A percentile compares a stretch with the other conserved stretches of the same genome.
Evolutionary conservation across 306 rosid genomes (phyloP).

Genomic region (Corylus americana): DNA sequence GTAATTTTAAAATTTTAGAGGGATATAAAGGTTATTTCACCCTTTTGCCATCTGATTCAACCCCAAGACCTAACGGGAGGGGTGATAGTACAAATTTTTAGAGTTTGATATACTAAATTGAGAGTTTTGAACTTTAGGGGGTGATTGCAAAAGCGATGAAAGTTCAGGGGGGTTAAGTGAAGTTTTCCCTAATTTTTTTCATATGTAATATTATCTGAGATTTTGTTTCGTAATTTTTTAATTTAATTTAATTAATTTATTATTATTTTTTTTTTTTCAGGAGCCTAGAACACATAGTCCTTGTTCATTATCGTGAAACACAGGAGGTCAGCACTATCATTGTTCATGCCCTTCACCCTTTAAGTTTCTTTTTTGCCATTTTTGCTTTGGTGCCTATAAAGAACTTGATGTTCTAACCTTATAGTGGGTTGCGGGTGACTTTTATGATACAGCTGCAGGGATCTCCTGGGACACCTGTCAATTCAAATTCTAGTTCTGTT

Average conservation of each 20-base stretch:
- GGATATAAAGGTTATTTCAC: too few relatives aligned
- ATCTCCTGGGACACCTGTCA: constrained; percentile 70
- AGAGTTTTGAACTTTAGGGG: too few relatives aligned
- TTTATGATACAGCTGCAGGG: constrained; percentile 59
- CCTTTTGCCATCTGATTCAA: too few relatives aligned
- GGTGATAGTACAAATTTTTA: too few relatives aligned
- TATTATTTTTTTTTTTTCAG: constrained; percentile 54
- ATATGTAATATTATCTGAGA: constrained; percentile 10
- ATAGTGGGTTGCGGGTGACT: constrained; percentile 27
- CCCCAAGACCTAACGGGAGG: too few relatives aligned
- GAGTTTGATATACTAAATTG: too few relatives aligned
- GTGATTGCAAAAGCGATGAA: too few relatives aligned
- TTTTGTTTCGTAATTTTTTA: constrained; percentile 12
- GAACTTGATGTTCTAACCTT: constrained; percentile 25
- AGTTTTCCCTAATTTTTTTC: too few relatives aligned
- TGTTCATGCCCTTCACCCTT: not conserved
- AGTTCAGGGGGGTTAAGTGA: too few relatives aligned
- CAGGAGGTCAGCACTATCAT: constrained; percentile 53
- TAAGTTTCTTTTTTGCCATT: constrained; percentile 7
- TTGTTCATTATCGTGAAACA: constrained; percentile 98
- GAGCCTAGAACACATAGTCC: constrained; percentile 94
- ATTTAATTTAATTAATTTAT: too few relatives aligned
- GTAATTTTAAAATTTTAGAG: too few relatives aligned
- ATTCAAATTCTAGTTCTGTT: constrained; percentile 71
- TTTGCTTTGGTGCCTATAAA: constrained; percentile 9